These are phyloP conservation scores for Xylaria scruposa DNA, from an alignment of 495 filamentous ascomycete genomes.

Conservation along the genomic window DNA sequence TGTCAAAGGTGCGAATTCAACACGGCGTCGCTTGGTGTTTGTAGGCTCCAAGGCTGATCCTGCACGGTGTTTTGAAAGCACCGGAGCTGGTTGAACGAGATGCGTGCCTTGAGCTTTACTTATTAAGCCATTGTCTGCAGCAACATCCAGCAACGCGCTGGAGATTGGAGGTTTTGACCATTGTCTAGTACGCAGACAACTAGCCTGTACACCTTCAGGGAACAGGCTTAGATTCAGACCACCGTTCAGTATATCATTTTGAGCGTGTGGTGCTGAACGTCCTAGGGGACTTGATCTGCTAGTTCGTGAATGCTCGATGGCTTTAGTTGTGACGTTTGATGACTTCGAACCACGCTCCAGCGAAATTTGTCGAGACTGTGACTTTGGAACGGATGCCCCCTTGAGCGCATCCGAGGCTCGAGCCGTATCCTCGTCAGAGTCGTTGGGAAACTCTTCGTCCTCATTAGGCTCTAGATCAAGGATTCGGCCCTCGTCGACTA, in stretches of 20 bases:
- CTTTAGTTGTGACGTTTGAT: background rate
- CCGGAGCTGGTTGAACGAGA: conserved; percentile 9
- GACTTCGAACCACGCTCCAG: background rate
- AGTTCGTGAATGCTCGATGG: background rate
- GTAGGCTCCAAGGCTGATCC: conserved; percentile 21
- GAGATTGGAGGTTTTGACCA: conserved; percentile 32
- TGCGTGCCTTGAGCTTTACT: conserved; percentile 34
- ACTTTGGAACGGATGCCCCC: background rate
- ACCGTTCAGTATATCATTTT: conserved; percentile 10
- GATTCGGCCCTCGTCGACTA: conserved; percentile 56
- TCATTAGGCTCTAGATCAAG: conserved; percentile 44
- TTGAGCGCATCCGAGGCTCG: conserved; percentile 20
- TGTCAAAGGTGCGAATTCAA: conserved; percentile 28
- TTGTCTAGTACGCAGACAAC: conserved; percentile 33
- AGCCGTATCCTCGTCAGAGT: conserved; percentile 61
- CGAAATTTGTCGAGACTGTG: background rate
- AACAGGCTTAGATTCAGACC: conserved; percentile 19
- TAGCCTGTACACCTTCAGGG: conserved; percentile 32
- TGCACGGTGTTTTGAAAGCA: conserved; percentile 28
- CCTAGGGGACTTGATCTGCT: background rate
- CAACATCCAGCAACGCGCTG: conserved; percentile 31
- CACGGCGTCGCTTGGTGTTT: conserved; percentile 35
- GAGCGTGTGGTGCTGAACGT: background rate
- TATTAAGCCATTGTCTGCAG: conserved; percentile 46
- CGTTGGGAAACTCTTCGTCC: conserved; percentile 55